Evolutionary conservation across 2,329 filamentous ascomycete species (phyloP).

Genomic region (Huntiella decipiens): DNA sequence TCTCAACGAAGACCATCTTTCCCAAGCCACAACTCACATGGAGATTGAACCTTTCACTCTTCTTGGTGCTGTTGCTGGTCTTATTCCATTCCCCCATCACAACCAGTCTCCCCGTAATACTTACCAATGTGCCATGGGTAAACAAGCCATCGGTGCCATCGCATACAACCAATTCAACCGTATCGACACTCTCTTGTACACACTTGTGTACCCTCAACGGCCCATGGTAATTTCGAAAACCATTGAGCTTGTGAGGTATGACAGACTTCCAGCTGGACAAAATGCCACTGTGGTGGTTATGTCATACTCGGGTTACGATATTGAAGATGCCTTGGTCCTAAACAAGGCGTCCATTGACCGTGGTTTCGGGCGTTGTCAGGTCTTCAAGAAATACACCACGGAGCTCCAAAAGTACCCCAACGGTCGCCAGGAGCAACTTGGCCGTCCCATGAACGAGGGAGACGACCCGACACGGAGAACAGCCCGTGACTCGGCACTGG

Average conservation of each 20-base stretch:
- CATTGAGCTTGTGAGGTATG: slow-evolving; percentile 90
- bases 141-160: slow-evolving; percentile 85
- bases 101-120: slow-evolving; percentile 98
- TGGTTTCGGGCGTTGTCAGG: slow-evolving; percentile 90
- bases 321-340: slow-evolving; percentile 88
- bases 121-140: slow-evolving; percentile 87
- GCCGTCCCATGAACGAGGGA: slow-evolving; percentile 32
- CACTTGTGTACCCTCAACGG: slow-evolving; percentile 92
- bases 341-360: slow-evolving; percentile 93
- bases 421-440: slow-evolving; percentile 48
- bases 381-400: slow-evolving; percentile 86
- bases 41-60: slow-evolving; percentile 98
- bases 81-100: slow-evolving; percentile 96
- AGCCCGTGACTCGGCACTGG: slow-evolving; percentile 53
- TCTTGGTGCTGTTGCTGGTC: slow-evolving; percentile 79
- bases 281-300: slow-evolving; percentile 97
- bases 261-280: slow-evolving; percentile 90
- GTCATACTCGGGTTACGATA: slow-evolving; percentile 98
- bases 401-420: slow-evolving; percentile 82
- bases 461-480: slow-evolving; percentile 44
- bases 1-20: slow-evolving; percentile 71
- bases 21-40: slow-evolving; percentile 69
- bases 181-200: slow-evolving; percentile 88
- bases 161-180: slow-evolving; percentile 95
- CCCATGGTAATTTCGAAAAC: slow-evolving; percentile 96